Evolutionary conservation across 805 yeast species (phyloP).

Genomic region (Lachancea thermotolerans): DNA sequence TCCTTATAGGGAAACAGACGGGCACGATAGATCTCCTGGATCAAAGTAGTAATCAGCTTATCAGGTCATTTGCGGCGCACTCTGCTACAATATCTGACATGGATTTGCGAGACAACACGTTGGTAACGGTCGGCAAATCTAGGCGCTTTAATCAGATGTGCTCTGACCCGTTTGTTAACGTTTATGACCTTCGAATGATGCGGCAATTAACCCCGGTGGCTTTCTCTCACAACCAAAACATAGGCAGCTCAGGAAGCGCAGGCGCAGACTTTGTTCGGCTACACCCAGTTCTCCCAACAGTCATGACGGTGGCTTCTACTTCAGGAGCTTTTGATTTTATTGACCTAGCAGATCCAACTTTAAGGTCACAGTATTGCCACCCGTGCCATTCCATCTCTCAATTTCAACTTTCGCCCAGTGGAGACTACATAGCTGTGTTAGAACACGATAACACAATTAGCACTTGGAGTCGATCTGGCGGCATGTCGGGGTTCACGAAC

Average conservation of each 20-base stretch:
- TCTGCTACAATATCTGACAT: slow-evolving; percentile 56
- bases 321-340: slow-evolving; percentile 81
- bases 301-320: slow-evolving; percentile 64
- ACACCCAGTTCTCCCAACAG: slow-evolving; percentile 81
- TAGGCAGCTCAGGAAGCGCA: slow-evolving; percentile 38
- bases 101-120: slow-evolving; percentile 55
- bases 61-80: slow-evolving; percentile 53
- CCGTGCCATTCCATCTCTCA: slow-evolving; percentile 30
- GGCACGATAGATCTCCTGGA: slow-evolving; percentile 64
- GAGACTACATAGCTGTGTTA: slow-evolving; percentile 66
- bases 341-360: slow-evolving; percentile 73
- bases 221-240: slow-evolving; percentile 46
- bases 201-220: slow-evolving; percentile 72
- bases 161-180: slow-evolving; percentile 75
- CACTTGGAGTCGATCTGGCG: slow-evolving; percentile 27
- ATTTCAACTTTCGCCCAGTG: slow-evolving; percentile 42
- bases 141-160: slow-evolving; percentile 50
- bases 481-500: slow-evolving; percentile 24
- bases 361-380: slow-evolving; percentile 31
- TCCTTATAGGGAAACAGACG: slow-evolving; percentile 50
- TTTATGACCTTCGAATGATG: slow-evolving; percentile 71
- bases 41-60: slow-evolving; percentile 40
- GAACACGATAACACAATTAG: slow-evolving; percentile 53
- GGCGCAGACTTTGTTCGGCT: slow-evolving; percentile 81
- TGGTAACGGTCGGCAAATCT: slow-evolving; percentile 79